Conservation (phyloP, 306 rosid genomes). For the Chamaecrista fasciculata region DNA sequence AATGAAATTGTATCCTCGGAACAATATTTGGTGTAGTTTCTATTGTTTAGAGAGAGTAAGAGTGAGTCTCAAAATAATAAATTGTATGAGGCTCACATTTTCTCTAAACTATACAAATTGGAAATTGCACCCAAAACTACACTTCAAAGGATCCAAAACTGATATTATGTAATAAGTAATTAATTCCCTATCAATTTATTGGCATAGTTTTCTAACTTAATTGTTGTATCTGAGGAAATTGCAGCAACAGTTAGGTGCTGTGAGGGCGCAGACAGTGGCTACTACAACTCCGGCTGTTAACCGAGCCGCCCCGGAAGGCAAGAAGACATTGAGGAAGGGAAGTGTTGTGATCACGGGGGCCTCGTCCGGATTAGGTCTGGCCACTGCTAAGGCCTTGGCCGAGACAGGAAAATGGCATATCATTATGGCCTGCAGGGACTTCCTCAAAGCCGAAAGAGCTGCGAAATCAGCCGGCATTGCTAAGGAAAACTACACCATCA, state of each 20-base stretch:
- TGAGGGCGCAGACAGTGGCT: conserved; percentile 67
- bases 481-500: conserved; percentile 79
- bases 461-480: conserved; percentile 85
- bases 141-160: neutral
- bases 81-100: too few species aligned
- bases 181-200: neutral
- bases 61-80: too few species aligned
- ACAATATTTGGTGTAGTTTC: too few species aligned
- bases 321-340: conserved; percentile 90
- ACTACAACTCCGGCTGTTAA: conserved; percentile 62
- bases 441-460: conserved; percentile 93
- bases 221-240: conserved; percentile 47
- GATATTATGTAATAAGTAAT: neutral
- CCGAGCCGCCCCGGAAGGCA: conserved; percentile 64
- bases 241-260: conserved; percentile 41
- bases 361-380: conserved; percentile 94
- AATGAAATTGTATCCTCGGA: too few species aligned
- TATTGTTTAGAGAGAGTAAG: too few species aligned
- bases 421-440: conserved; percentile 98
- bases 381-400: conserved; percentile 94
- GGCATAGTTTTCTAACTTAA: conserved; percentile 1
- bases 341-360: conserved; percentile 88
- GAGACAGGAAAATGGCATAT: conserved; percentile 98
- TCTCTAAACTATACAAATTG: too few species aligned
- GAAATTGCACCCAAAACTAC: too few species aligned